Base-by-base conservation (phyloP, 2,329 filamentous ascomycete species). In the Cordyceps militaris region DNA sequence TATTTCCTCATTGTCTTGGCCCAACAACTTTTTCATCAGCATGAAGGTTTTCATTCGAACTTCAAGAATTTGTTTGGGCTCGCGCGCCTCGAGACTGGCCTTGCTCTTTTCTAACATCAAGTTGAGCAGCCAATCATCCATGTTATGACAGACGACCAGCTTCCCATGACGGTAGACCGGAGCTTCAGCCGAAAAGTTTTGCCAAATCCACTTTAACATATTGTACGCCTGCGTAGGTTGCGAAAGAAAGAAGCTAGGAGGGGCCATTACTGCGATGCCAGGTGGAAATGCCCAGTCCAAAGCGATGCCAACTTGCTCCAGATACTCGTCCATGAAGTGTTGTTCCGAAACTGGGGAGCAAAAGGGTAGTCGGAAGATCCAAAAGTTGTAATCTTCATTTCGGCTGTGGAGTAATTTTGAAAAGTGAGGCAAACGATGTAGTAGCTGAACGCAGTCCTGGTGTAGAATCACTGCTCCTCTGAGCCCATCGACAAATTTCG, bases 401-500 rank as follows among this genome's bases (percentile, higher is more conserved):
- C 65, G 59, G 7, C 54, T 57, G 23, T 65, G 64, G 2, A 81
- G 69, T 2, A 74, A 60, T 2, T 62, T 59, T 19, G 61, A 40
- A 10, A 81, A 61, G 0, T 63, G 59, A 1, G 77, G 75, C 49
- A 81, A 72, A 3, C 67, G 66, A 8, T 74, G 69, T 6, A 78
- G 59, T 5, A 66, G 65, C 64, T 67, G 70, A 10, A 72, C 61
- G 4, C 69, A 68, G 13, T 72, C 67, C 63, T 80, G 76, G 59
- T 81, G 76, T 3, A 81, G 65, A 36, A 82, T 74, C 11, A 80
- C 65, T 50, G 64, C 60, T 21, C 70, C 67, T 43, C 63, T 52
- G 0, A 63, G 57, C 3, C 63, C 59, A 19, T 66, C 66, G 9
- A 66, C 30, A 60, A 84, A 82, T 19, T 67, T 69, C 4, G 66